These are phyloP conservation scores for Castanospermum australe DNA, from an alignment of 306 rosid genomes.

Conservation along the genomic window DNA sequence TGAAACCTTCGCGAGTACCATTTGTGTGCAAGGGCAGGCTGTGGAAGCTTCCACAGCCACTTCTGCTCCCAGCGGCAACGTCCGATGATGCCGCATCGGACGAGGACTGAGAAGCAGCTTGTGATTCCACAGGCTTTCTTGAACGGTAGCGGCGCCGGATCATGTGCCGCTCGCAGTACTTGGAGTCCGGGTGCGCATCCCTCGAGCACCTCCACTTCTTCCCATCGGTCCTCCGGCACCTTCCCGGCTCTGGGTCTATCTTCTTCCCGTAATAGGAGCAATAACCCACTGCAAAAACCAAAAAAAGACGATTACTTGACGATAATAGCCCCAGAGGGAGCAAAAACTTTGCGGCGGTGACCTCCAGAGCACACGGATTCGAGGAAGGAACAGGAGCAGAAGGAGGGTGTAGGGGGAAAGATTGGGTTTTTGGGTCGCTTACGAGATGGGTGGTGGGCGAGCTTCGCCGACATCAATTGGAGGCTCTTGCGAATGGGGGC, in stretches of 20 bases:
- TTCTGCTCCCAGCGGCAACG: constrained; percentile 36
- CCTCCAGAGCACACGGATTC: background rate
- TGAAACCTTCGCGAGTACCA: constrained; percentile 52
- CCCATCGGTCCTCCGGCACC: constrained; percentile 92
- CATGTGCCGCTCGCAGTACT: constrained; percentile 96
- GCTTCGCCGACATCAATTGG: constrained; percentile 63
- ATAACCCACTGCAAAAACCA: constrained; percentile 53
- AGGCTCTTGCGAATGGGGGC: constrained; percentile 76
- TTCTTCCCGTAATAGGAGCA: constrained; percentile 77
- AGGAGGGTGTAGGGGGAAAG: background rate
- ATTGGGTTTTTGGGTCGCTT: constrained; percentile 14
- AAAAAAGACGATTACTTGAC: background rate
- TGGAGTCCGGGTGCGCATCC: constrained; percentile 86
- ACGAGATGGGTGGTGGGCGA: constrained; percentile 65
- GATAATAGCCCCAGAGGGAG: background rate
- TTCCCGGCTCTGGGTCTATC: constrained; percentile 91
- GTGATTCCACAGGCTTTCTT: constrained; percentile 99
- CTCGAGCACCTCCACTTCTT: constrained; percentile 91
- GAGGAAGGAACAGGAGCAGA: background rate
- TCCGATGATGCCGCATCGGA: constrained; percentile 43
- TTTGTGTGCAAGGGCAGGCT: constrained; percentile 63
- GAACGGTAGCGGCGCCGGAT: constrained; percentile 96
- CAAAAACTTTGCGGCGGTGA: background rate
- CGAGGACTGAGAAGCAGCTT: constrained; percentile 48
- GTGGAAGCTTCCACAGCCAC: constrained; percentile 52